Evolutionary conservation across 108 stramenopile genomes (phyloP), one percentile per base, ranked within the genome.

Genomic region (Skeletonema costatum): DNA sequence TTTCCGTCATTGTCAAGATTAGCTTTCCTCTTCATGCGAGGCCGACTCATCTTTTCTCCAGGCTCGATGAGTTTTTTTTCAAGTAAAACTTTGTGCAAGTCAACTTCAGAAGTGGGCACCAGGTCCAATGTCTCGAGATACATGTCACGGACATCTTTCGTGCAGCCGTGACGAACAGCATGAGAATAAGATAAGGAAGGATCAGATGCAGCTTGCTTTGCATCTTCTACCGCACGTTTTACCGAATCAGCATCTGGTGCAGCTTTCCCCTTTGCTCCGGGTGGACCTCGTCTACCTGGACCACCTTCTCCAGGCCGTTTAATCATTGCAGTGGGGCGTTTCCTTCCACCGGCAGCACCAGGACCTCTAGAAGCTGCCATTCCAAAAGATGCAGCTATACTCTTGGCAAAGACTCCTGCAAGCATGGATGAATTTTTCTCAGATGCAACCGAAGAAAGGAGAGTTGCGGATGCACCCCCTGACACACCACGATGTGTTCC

Each of bases 1-100:
- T 93, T 93, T 16, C 93, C 91, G 60, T 92, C 90, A 71, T 95
- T 92, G 70, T 93, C 94, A 0, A 90, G 78, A 63, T 90, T 90
- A 13, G 86, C 60, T 59, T 88, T 85, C 51, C 77, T 61, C 70
- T 90, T 86, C 78, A 92, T 79, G 30, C 89, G 82, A 4, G 90
- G 89, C 42, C 91, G 81, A 46, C 87, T 58, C 94, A 92, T 82
- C 51, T 80, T 68, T 68, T 95, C 94, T 5, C 89, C 91, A 9
- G 92, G 89, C 41, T 95, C 90, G 38, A 93, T 70, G 9, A 95
- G 77, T 76, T 93, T 92, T 48, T 93, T 76, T 36, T 92, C 77
- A 10, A 91, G 8, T 69, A 93, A 41, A 16, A 83, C 70, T 32
- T 80, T 68, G 66, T 89, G 60, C 36, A 96, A 63, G 50, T 92